These are phyloP conservation scores for Helicocarpus griseus DNA, from an alignment of 2,329 filamentous ascomycete species.

Conservation along the genomic window DNA sequence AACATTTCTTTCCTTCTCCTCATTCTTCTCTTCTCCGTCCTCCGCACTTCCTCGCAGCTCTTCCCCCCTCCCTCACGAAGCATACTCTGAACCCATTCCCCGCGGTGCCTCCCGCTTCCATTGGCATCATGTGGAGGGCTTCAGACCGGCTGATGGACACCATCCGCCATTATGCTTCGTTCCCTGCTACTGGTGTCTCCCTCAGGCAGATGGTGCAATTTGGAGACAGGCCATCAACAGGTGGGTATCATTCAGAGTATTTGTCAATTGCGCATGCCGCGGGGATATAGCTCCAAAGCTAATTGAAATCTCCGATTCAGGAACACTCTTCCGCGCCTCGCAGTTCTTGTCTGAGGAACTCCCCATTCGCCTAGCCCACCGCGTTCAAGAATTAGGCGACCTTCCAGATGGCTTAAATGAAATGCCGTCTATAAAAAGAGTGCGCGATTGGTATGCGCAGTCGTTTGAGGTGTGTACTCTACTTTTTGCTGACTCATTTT, in stretches of 20 bases:
- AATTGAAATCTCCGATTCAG: conserved; percentile 46
- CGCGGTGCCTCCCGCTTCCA: neutral
- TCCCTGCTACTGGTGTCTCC: conserved; percentile 92
- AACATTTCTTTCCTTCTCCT: neutral
- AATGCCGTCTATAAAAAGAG: conserved; percentile 92
- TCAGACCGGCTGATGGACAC: conserved; percentile 87
- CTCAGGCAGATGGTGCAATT: conserved; percentile 99
- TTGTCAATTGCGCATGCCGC: neutral
- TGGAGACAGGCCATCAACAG: conserved; percentile 82
- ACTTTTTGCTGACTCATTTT: conserved; percentile 8
- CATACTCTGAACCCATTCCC: neutral
- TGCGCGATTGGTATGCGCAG: conserved; percentile 98
- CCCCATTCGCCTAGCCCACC: conserved; percentile 89
- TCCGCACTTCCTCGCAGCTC: neutral
- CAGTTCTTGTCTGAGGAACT: conserved; percentile 98
- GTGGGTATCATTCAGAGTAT: conserved; percentile 35
- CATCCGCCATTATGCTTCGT: conserved; percentile 94
- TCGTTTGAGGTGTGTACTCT: conserved; percentile 75
- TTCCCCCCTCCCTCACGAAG: neutral
- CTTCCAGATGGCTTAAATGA: conserved; percentile 93
- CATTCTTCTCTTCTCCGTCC: neutral
- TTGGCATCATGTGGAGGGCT: conserved; percentile 72
- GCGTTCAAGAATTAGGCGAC: conserved; percentile 85
- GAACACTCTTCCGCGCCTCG: conserved; percentile 91
- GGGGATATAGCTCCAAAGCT: too few species aligned